Conservation (phyloP, 2,329 filamentous ascomycete genomes). For the Claviceps capensis region DNA sequence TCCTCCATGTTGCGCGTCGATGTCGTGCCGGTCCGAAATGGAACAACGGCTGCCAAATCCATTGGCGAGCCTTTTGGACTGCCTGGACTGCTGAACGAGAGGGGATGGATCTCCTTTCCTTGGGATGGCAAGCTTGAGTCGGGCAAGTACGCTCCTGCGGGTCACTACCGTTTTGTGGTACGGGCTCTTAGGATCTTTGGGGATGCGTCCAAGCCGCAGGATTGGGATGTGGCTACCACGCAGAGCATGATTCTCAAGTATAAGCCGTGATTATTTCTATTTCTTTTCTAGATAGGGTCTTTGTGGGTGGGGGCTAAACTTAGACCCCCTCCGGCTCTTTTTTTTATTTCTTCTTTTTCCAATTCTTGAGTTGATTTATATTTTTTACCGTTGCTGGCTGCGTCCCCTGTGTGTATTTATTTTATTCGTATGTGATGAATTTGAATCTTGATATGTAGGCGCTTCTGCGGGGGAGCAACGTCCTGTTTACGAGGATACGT, state of each 20-base stretch:
- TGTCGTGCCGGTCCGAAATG: constrained; percentile 19
- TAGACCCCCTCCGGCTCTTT: too few relatives aligned
- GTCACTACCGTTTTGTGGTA: constrained; percentile 33
- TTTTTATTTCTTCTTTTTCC: too few relatives aligned
- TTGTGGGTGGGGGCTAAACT: too few relatives aligned
- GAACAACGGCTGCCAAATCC: constrained; percentile 15
- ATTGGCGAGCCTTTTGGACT: constrained; percentile 27
- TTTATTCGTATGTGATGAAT: too few relatives aligned
- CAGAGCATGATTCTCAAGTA: constrained; percentile 30
- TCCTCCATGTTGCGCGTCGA: constrained; percentile 28
- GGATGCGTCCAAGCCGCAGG: constrained; percentile 22
- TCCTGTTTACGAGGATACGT: too few relatives aligned
- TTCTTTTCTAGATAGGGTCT: too few relatives aligned
- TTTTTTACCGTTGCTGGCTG: too few relatives aligned
- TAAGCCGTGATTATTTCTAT: background rate
- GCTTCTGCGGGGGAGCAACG: too few relatives aligned
- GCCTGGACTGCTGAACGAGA: constrained; percentile 18
- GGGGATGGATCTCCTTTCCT: background rate
- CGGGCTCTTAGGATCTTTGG: constrained; percentile 36
- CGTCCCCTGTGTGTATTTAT: too few relatives aligned
- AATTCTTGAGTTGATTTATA: too few relatives aligned
- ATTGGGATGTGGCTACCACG: constrained; percentile 32
- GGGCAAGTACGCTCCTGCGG: constrained; percentile 30
- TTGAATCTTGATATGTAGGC: too few relatives aligned
- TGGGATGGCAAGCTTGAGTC: constrained; percentile 33